A percentile compares a stretch with the other conserved stretches of the same genome.
phyloP scores from a whole-genome alignment of 73 alveolate genomes.

The Loxodes magnus region DNA sequence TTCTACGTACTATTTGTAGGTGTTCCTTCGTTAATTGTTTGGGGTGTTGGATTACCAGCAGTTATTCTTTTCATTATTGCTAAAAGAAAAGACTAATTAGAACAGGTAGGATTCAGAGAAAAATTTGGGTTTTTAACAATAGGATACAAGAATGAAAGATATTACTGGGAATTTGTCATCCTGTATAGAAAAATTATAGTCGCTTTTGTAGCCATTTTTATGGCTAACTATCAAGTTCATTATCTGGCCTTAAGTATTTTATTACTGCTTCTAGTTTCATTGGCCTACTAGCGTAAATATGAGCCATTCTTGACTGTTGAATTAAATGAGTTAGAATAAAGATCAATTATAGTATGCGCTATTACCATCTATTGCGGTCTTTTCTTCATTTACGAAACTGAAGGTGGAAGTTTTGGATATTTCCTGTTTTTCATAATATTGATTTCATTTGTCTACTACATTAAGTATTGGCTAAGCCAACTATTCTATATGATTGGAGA shows the following conservation, averaged over 20 bases:
- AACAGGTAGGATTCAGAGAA: constrained; percentile 14
- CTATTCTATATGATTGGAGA: too few relatives aligned
- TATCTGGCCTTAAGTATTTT: background rate
- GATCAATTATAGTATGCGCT: background rate
- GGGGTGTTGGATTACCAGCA: constrained; percentile 8
- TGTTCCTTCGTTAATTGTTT: constrained; percentile 27
- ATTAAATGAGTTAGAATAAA: background rate
- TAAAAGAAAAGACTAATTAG: background rate
- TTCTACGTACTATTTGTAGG: constrained; percentile 15
- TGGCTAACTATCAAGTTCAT: background rate
- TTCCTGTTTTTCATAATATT: background rate
- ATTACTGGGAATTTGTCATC: constrained; percentile 45
- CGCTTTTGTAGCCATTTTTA: constrained; percentile 27
- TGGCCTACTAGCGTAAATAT: background rate
- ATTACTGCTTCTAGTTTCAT: background rate
- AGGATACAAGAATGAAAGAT: constrained; percentile 35
- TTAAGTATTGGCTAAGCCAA: background rate
- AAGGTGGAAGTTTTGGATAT: background rate
- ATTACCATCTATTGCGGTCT: background rate
- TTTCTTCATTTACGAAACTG: background rate
- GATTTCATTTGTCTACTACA: background rate
- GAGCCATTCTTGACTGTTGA: background rate
- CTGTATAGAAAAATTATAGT: constrained; percentile 37
- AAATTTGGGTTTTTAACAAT: constrained; percentile 43
- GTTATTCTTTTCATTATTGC: background rate